Conservation (phyloP, 371 early-diverging fungal genomes). For the Mortierella sp. region DNA sequence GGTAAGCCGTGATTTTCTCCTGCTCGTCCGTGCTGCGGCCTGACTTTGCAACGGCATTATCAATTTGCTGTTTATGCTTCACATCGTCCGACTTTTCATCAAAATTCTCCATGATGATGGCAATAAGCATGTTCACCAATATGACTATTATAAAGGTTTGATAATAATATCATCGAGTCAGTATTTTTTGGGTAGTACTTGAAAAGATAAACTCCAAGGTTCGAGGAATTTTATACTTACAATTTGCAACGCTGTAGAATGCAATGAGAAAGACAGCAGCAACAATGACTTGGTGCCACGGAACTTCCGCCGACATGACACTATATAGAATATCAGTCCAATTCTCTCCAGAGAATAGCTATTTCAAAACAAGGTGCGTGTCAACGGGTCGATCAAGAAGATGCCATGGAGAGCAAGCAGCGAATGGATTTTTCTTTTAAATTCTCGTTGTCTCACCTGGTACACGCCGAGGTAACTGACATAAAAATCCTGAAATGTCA, state of each 20-base stretch:
- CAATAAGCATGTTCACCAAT: conserved; percentile 74
- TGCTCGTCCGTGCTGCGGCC: conserved; percentile 50
- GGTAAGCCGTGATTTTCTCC: conserved; percentile 55
- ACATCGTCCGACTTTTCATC: conserved; percentile 69
- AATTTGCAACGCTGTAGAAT: conserved; percentile 76
- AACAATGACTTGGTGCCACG: conserved; percentile 58
- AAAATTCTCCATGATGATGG: conserved; percentile 77
- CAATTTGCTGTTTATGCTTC: conserved; percentile 68
- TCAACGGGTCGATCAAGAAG: not conserved
- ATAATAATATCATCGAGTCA: not conserved
- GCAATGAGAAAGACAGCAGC: conserved; percentile 70
- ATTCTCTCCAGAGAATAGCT: conserved; percentile 78
- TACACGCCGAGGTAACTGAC: conserved; percentile 72
- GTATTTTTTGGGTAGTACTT: not conserved
- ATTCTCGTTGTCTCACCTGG: conserved; percentile 59
- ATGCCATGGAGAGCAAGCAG: not conserved
- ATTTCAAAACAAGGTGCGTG: not conserved
- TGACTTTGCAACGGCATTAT: conserved; percentile 60
- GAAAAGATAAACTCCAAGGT: not conserved
- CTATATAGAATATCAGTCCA: conserved; percentile 75
- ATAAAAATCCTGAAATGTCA: conserved; percentile 73
- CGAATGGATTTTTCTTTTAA: too few relatives aligned
- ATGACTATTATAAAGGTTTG: conserved; percentile 56
- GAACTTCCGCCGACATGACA: conserved; percentile 57
- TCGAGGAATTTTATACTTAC: conserved; percentile 56